Evolutionary conservation across 208 protist species (phyloP), one percentile per base, ranked within the genome.

Genomic region (Strigomonas culicis): DNA sequence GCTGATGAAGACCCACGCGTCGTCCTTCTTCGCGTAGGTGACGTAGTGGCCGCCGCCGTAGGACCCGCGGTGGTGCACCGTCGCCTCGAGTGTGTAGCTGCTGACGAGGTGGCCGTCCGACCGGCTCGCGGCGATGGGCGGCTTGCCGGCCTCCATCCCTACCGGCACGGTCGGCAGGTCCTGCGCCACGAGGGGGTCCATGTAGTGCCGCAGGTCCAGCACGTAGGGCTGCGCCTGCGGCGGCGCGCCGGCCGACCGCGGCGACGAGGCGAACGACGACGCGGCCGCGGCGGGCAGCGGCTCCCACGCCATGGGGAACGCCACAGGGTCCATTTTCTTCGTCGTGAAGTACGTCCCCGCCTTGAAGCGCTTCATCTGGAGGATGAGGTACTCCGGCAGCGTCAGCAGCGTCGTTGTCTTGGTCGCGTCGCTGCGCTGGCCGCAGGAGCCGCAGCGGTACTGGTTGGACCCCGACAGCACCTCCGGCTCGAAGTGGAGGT

Each of bases 311-410:
- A 84, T 56, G 2, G 92, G 92, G 49, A 95, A 97, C 47, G 82
- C 70, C 6, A 97, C 86, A 2, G 75, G 53, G 63, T 95, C 86
- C 0, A 63, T 80, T 47, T 94, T 97, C 34, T 97, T 97, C 49
- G 64, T 77, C 61, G 84, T 75, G 44, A 93, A 93, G 70, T 75
- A 90, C 7, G 62, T 44, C 7, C 86, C 86, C 1, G 77, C 67
- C 15, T 88, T 70, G 71, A 93, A 95, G 34, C 92, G 84, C 71
- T 97, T 97, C 84, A 97, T 89, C 49, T 95, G 85, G 19, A 95
- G 22, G 4, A 95, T 36, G 1, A 97, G 75, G 53, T 87, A 90
- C 70, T 97, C 89, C 19, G 92, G 92, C 32, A 93, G 64, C 0
- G 64, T 59, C 1, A 94, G 76, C 22, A 97, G 73, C 11, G 70